Evolutionary conservation across 1,284 basidiomycete species (phyloP).

Genomic region (Tausonia pullulans): DNA sequence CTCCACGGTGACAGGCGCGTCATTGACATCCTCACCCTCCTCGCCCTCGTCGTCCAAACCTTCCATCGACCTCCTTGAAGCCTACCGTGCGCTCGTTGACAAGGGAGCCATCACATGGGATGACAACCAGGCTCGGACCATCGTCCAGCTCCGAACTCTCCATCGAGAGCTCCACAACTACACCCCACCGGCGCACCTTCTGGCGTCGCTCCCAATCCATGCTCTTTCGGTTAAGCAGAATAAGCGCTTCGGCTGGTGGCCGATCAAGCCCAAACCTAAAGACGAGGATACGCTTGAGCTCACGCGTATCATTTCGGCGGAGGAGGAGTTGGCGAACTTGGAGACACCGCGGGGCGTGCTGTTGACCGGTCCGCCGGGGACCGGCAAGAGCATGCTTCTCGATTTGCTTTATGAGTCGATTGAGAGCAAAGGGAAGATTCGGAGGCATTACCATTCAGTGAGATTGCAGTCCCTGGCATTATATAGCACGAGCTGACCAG

Average conservation of each 20-base stretch:
- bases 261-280: conserved; percentile 12
- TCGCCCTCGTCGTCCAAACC: background rate
- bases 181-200: conserved; percentile 29
- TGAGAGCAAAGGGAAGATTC: background rate
- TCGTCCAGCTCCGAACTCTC: conserved; percentile 41
- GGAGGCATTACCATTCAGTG: conserved; percentile 14
- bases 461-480: conserved; percentile 45
- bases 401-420: conserved; percentile 46
- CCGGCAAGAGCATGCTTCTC: conserved; percentile 50
- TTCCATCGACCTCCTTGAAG: conserved; percentile 41
- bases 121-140: conserved; percentile 51
- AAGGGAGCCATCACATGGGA: conserved; percentile 48
- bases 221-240: background rate
- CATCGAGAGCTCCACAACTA: conserved; percentile 28
- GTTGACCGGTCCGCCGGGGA: conserved; percentile 43
- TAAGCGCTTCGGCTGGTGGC: conserved; percentile 17
- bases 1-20: background rate
- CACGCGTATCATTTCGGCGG: conserved; percentile 45
- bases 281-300: conserved; percentile 27
- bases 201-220: background rate
- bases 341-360: conserved; percentile 47
- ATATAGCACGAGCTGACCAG: conserved; percentile 38
- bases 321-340: conserved; percentile 48
- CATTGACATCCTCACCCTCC: background rate
- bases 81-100: conserved; percentile 41